Evolutionary conservation across 75 land plant species (phyloP).

Genomic region (Selaginella moellendorffii): DNA sequence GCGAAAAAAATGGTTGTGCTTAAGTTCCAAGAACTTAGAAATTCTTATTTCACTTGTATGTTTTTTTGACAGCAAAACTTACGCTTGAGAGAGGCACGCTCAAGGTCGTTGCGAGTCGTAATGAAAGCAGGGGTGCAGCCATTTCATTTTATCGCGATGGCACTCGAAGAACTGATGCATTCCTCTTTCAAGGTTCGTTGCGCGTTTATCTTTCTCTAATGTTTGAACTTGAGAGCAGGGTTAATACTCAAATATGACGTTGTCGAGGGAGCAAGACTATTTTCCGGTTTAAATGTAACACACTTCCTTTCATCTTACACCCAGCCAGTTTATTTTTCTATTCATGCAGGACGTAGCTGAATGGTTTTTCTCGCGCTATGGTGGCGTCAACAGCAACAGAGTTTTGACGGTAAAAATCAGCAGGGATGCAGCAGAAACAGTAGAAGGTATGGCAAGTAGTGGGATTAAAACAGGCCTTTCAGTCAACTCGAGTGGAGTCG

Average conservation of each 20-base stretch:
- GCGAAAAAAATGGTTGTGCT: no score
- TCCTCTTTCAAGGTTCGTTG: not conserved
- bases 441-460: not conserved
- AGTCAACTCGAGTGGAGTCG: slow-evolving; percentile 12
- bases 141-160: not conserved
- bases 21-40: no score
- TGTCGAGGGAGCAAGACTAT: not conserved
- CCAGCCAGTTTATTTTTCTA: slow-evolving; percentile 5
- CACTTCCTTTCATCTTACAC: no score
- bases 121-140: no score
- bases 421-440: slow-evolving; percentile 4
- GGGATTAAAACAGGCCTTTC: slow-evolving; percentile 5
- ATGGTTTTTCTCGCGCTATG: slow-evolving; percentile 22
- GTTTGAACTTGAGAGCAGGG: not conserved
- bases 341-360: slow-evolving; percentile 23
- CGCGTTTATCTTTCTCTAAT: not conserved
- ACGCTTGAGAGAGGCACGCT: not conserved
- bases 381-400: slow-evolving; percentile 21
- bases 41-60: not conserved
- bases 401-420: slow-evolving; percentile 14
- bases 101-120: no score
- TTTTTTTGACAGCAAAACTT: not conserved
- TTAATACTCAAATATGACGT: not conserved
- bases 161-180: not conserved
- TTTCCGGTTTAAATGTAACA: not conserved